phyloP scores from a whole-genome alignment of 108 stramenopile genomes.

The Phaeodactylum tricornutum region DNA sequence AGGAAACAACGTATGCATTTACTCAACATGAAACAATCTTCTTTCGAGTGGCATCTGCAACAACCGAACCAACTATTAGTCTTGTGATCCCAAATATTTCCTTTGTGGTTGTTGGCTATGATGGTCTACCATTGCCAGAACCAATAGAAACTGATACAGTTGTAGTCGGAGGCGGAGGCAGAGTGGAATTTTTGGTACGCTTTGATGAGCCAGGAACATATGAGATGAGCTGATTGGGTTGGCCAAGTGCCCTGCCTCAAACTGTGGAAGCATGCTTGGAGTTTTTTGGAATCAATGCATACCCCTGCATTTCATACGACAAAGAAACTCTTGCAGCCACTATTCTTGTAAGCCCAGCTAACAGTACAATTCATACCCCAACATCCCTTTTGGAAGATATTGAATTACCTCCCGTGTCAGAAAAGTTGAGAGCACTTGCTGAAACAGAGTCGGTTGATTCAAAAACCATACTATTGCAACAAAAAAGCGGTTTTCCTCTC shows the following conservation, averaged over 20 bases:
- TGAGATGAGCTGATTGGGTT: not conserved
- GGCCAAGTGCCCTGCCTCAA: not conserved
- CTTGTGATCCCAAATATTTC: not conserved
- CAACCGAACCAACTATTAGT: not conserved
- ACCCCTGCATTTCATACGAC: constrained; percentile 10
- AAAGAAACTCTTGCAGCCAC: constrained; percentile 1
- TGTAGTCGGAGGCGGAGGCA: constrained; percentile 2
- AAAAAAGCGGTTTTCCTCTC: not conserved
- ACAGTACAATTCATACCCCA: no score
- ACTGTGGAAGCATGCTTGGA: constrained; percentile 1
- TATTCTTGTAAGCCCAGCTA: no score
- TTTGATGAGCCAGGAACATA: constrained; percentile 14
- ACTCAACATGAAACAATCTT: constrained; percentile 1
- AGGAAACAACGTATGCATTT: not conserved
- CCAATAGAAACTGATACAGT: not conserved
- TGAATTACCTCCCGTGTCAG: no score
- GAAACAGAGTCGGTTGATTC: not conserved
- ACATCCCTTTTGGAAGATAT: no score
- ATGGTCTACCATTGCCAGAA: constrained; percentile 2
- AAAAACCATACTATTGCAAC: constrained; percentile 1
- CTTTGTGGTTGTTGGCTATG: not conserved
- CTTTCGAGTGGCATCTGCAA: not conserved
- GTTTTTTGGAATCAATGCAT: not conserved
- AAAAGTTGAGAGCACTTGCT: no score
- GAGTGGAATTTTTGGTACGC: constrained; percentile 7